Base-by-base conservation (phyloP, 805 yeast genomes). In the Yarrowia phangngaensis region DNA sequence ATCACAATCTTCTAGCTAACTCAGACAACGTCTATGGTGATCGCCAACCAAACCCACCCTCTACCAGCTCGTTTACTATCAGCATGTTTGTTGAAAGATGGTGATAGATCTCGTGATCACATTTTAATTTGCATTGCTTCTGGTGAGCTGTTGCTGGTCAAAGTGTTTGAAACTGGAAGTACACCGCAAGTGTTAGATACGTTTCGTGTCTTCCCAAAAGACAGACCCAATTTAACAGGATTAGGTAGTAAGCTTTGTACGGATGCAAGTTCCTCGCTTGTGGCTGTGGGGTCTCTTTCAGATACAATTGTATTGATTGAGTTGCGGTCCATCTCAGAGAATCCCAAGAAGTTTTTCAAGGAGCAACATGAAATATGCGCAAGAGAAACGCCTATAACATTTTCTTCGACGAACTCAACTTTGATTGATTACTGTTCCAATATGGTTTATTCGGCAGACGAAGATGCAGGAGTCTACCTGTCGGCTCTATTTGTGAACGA, bases 81-180 rank as follows among this genome's bases (percentile, higher is more conserved):
- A 6, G 45, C 45, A 13, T 38, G 45, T 15, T 17, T 27, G 15
- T 9, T 38, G 4, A 32, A 38, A 14, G 32, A 13, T 19, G 6
- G n/a, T n/a, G n/a, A n/a, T n/a, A n/a, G n/a, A n/a, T n/a, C 13
- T 26, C 45, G 45, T 20, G 48, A 41, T 27, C 34, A 29, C 12
- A 19, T 41, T 14, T 28, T 41, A 20, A 20, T 41, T 4, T 29
- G 35, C 27, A 12, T 41, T 4, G 20, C 35, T 6, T 41, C 48
- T 4, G 48, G 48, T 15, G 20, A 20, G 14, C 35, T 41, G 20
- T 20, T 41, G 14, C 35, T 41, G 27, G 48, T 41, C 16, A 29
- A 22, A 13, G 48, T 41, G 16, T 29, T 8, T 13, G 48, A 41
- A 8, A 26, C 45, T 4, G 48, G 35, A 6, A 31, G 26, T n/a